These are phyloP conservation scores for Pogostemon cablin DNA, from an alignment of 257 asterid species.

Conservation along the genomic window DNA sequence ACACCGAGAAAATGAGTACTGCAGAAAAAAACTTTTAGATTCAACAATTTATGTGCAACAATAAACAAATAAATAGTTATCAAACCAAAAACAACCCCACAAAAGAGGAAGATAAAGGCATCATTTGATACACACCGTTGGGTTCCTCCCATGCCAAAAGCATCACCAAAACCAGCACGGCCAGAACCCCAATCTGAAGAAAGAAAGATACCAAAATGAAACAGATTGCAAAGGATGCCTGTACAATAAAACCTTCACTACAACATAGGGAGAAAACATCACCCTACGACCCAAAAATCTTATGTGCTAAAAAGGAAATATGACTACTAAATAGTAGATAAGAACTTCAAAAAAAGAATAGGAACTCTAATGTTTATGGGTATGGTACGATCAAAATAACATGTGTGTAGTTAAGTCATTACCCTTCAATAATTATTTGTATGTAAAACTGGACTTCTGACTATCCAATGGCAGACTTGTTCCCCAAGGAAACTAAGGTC, in stretches of 20 bases:
- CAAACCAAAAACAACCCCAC: not conserved
- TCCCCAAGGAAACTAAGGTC: too few species aligned
- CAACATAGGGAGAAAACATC: not conserved
- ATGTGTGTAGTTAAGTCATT: too few species aligned
- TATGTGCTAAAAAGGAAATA: not conserved
- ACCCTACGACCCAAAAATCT: not conserved
- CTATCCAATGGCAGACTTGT: too few species aligned
- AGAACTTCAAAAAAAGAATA: not conserved
- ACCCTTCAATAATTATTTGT: too few species aligned
- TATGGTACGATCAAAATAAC: too few species aligned
- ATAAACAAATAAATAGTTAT: not conserved
- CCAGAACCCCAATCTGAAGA: constrained; percentile 84
- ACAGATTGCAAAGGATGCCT: constrained; percentile 12
- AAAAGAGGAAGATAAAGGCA: not conserved
- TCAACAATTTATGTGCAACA: constrained; percentile 22
- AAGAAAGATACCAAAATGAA: constrained; percentile 4
- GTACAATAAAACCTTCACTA: not conserved
- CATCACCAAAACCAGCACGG: constrained; percentile 70
- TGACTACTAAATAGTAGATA: not conserved
- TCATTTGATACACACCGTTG: constrained; percentile 54
- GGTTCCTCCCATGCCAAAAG: constrained; percentile 55
- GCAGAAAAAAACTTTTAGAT: not conserved
- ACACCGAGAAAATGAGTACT: not conserved
- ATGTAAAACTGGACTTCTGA: too few species aligned
- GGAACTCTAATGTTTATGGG: too few species aligned